phyloP scores from a whole-genome alignment of 345 rosid genomes.

The Ceriops zippeliana region DNA sequence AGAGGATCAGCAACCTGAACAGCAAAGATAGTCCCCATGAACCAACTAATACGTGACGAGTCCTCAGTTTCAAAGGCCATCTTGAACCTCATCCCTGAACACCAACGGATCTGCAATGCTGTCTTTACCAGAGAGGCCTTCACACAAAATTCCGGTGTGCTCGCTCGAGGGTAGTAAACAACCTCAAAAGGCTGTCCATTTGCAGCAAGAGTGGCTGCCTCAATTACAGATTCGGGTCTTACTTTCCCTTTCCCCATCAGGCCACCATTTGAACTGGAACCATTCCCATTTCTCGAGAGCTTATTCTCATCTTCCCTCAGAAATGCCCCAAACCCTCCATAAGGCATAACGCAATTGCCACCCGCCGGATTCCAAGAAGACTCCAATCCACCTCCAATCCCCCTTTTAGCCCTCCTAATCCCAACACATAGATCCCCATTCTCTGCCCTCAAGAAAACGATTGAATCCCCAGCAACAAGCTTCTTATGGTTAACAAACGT shows the following conservation, averaged over 20 bases:
- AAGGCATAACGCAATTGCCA: conserved; percentile 38
- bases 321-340: conserved; percentile 53
- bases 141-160: conserved; percentile 29
- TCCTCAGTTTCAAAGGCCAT: conserved; percentile 33
- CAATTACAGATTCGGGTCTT: conserved; percentile 20
- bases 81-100: conserved; percentile 32
- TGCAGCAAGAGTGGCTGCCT: conserved; percentile 23
- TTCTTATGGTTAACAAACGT: conserved; percentile 96
- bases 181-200: conserved; percentile 26
- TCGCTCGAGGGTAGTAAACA: conserved; percentile 29
- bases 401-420: conserved; percentile 73
- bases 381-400: conserved; percentile 46
- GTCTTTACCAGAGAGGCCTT: conserved; percentile 25
- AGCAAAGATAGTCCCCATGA: conserved; percentile 31
- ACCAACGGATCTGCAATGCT: conserved; percentile 31
- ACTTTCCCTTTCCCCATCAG: conserved; percentile 21
- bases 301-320: conserved; percentile 54
- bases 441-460: conserved; percentile 79
- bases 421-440: conserved; percentile 94
- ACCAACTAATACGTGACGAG: conserved; percentile 29
- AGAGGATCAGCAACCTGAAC: conserved; percentile 63
- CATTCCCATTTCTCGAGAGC: conserved; percentile 36
- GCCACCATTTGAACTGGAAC: conserved; percentile 22
- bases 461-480: conserved; percentile 93
- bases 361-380: conserved; percentile 37